phyloP scores from a whole-genome alignment of 768 basidiomycete species.

The Bullera alba region DNA sequence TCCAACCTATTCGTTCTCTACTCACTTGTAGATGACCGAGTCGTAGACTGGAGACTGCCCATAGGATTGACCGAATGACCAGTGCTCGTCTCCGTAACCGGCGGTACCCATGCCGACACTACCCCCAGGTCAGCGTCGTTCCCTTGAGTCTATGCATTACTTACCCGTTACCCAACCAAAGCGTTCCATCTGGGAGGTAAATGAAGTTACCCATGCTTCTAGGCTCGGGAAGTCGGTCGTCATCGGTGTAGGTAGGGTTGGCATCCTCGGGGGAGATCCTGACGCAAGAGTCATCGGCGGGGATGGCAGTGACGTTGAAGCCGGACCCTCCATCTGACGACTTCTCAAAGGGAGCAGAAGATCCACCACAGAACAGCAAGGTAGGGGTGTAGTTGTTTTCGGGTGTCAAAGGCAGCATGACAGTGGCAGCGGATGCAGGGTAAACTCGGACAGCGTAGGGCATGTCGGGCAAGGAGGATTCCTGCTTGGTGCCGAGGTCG shows the following conservation, averaged over 20 bases:
- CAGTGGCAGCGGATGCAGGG: conserved; percentile 69
- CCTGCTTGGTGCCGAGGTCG: conserved; percentile 57
- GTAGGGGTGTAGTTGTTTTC: conserved; percentile 82
- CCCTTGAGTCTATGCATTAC: neutral
- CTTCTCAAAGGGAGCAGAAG: conserved; percentile 50
- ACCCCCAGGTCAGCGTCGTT: conserved; percentile 48
- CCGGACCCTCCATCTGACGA: conserved; percentile 69
- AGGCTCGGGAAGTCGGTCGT: conserved; percentile 41
- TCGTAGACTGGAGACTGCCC: conserved; percentile 69
- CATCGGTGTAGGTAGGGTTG: conserved; percentile 40
- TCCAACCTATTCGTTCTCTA: neutral
- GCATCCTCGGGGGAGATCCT: conserved; percentile 62
- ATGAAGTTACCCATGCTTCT: conserved; percentile 86
- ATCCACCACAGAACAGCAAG: conserved; percentile 84
- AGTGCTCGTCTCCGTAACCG: conserved; percentile 64
- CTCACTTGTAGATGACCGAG: conserved; percentile 69
- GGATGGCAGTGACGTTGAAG: conserved; percentile 52
- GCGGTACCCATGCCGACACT: conserved; percentile 81
- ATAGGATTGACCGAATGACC: conserved; percentile 51
- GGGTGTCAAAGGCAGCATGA: conserved; percentile 85
- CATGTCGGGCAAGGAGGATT: conserved; percentile 57
- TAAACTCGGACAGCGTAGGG: conserved; percentile 50
- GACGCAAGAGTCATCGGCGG: conserved; percentile 69
- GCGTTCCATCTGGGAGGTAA: conserved; percentile 52
- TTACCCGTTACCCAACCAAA: conserved; percentile 44